Evolutionary conservation across 148 eudicot species (phyloP).

Genomic region (Rhododendron kiyosumense): DNA sequence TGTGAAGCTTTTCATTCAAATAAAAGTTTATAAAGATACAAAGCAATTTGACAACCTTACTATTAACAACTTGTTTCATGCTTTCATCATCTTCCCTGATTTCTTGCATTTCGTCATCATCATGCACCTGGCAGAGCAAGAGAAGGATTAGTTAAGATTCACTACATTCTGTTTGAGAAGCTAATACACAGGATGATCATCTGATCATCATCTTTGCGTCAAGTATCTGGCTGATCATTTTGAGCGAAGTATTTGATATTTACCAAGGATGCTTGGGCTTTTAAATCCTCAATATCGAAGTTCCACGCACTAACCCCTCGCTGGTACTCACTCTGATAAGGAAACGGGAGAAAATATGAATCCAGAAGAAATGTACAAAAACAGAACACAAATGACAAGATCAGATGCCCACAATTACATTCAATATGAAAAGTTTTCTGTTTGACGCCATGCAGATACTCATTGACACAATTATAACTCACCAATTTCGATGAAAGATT

Average conservation of each 20-base stretch:
- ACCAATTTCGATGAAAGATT: neutral
- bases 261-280: slow-evolving; percentile 89
- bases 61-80: slow-evolving; percentile 32
- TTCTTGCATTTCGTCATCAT: slow-evolving; percentile 71
- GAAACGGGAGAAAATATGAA: neutral
- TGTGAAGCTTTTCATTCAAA: neutral
- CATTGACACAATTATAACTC: neutral
- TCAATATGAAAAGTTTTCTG: neutral
- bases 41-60: slow-evolving; percentile 38
- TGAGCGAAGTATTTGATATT: slow-evolving; percentile 10
- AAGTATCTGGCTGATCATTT: neutral
- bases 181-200: slow-evolving; percentile 5
- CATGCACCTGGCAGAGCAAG: slow-evolving; percentile 56
- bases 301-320: slow-evolving; percentile 99
- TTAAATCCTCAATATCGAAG: slow-evolving; percentile 89
- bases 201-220: slow-evolving; percentile 8
- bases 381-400: neutral
- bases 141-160: slow-evolving; percentile 6
- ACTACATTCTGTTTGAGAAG: neutral
- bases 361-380: neutral
- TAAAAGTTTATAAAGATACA: neutral
- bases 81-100: slow-evolving; percentile 62
- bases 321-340: slow-evolving; percentile 83
- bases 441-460: neutral
- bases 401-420: neutral